Percentiles rank a stretch among this genome's conserved stretches.
phyloP scores from a whole-genome alignment of 805 yeast genomes.

The Saturnispora mendoncae region DNA sequence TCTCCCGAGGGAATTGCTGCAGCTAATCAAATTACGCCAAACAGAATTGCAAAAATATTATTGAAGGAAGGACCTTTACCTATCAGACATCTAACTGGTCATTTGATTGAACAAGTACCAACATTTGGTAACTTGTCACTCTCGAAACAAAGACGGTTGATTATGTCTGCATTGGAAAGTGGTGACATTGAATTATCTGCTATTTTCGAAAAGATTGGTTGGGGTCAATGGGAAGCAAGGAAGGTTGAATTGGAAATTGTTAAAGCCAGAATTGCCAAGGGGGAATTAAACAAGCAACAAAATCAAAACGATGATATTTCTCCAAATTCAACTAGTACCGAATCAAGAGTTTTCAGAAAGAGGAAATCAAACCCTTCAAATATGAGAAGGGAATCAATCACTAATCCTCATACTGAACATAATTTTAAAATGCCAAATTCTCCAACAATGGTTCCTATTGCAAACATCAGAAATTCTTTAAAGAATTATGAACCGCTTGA shows the following conservation, averaged over 20 bases:
- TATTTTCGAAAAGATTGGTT: slow-evolving; percentile 85
- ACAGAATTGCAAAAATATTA: slow-evolving; percentile 60
- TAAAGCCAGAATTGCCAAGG: slow-evolving; percentile 16
- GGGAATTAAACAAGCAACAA: slow-evolving; percentile 1
- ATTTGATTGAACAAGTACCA: slow-evolving; percentile 62
- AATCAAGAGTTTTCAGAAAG: background rate
- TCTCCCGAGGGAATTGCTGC: slow-evolving; percentile 86
- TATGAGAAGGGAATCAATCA: slow-evolving; percentile 44
- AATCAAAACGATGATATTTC: background rate
- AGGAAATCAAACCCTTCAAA: background rate
- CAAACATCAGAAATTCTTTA: slow-evolving; percentile 24
- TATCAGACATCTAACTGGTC: slow-evolving; percentile 79
- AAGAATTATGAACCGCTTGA: slow-evolving; percentile 27
- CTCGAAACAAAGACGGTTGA: slow-evolving; percentile 82
- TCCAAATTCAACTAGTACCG: background rate
- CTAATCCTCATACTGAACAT: slow-evolving; percentile 39
- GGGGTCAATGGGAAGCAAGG: slow-evolving; percentile 96
- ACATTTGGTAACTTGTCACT: slow-evolving; percentile 73
- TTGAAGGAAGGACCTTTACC: slow-evolving; percentile 78
- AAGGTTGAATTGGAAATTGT: slow-evolving; percentile 28
- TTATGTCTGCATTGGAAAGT: slow-evolving; percentile 79
- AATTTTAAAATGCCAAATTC: slow-evolving; percentile 37
- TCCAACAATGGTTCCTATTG: slow-evolving; percentile 26
- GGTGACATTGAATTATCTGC: slow-evolving; percentile 54
- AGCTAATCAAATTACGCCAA: slow-evolving; percentile 76